These are phyloP conservation scores for Entomortierella beljakovae DNA, from an alignment of 192 early-diverging fungal species.

Conservation along the genomic window DNA sequence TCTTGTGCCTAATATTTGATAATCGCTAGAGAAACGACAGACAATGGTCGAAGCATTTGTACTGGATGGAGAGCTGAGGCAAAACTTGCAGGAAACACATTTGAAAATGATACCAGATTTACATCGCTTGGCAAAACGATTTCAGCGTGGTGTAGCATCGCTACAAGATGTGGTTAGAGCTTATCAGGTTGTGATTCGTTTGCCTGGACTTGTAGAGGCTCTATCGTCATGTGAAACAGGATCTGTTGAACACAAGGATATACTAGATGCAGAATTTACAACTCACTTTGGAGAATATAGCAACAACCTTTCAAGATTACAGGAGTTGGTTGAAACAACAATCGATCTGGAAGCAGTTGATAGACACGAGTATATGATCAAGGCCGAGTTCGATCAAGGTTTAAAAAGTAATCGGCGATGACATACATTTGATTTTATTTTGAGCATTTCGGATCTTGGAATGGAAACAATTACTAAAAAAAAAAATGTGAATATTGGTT, in stretches of 20 bases:
- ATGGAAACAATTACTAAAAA: too few species aligned
- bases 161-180: conserved; percentile 91
- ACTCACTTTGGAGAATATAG: conserved; percentile 62
- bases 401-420: conserved; percentile 65
- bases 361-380: conserved; percentile 88
- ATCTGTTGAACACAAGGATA: conserved; percentile 51
- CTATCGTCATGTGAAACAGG: conserved; percentile 61
- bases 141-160: conserved; percentile 80
- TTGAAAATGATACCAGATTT: conserved; percentile 91
- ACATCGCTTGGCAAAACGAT: conserved; percentile 85
- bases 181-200: conserved; percentile 84
- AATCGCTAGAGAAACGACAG: conserved; percentile 68
- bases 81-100: conserved; percentile 74
- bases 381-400: conserved; percentile 82
- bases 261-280: conserved; percentile 68
- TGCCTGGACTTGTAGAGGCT: conserved; percentile 72
- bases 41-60: conserved; percentile 78
- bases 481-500: neutral
- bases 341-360: conserved; percentile 89
- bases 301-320: conserved; percentile 71
- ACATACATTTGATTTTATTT: too few species aligned
- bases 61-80: conserved; percentile 72
- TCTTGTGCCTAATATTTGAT: too few species aligned
- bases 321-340: conserved; percentile 90
- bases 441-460: too few species aligned